phyloP scores from a whole-genome alignment of 2,329 filamentous ascomycete species.

The Penicillium sp. region DNA sequence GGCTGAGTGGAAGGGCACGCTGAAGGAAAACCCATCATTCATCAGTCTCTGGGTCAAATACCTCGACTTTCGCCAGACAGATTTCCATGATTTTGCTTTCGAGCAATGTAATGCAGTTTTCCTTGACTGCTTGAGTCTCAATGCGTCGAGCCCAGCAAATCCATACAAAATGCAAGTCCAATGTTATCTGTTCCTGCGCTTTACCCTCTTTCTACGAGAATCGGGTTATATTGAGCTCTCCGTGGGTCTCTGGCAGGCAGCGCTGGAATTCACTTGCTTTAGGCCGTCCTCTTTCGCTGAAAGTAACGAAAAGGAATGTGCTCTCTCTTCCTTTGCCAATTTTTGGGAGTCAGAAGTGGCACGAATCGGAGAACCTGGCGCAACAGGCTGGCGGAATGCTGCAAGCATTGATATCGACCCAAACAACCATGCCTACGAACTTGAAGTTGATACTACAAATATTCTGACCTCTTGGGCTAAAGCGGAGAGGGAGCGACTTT shows the following conservation, averaged over 20 bases:
- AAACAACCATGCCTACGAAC: conserved; percentile 24
- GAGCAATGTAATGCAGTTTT: conserved; percentile 63
- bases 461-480: conserved; percentile 47
- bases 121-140: conserved; percentile 54
- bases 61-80: conserved; percentile 68
- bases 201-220: conserved; percentile 72
- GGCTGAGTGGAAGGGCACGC: conserved; percentile 64
- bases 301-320: conserved; percentile 6
- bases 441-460: conserved; percentile 22
- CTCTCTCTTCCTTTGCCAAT: conserved; percentile 54
- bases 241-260: conserved; percentile 76
- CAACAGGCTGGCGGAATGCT: conserved; percentile 64
- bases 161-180: conserved; percentile 40
- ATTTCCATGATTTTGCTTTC: conserved; percentile 65
- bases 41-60: conserved; percentile 71
- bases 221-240: conserved; percentile 76
- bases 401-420: conserved; percentile 33
- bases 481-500: conserved; percentile 54
- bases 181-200: conserved; percentile 70
- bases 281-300: conserved; percentile 44
- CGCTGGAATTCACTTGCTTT: conserved; percentile 70
- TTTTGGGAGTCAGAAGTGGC: conserved; percentile 87
- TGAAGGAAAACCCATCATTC: conserved; percentile 56
- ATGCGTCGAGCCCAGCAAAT: conserved; percentile 17
- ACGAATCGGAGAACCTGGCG: conserved; percentile 70